phyloP scores from a whole-genome alignment of 805 yeast genomes.

The Saccharomycopsis sp. region DNA sequence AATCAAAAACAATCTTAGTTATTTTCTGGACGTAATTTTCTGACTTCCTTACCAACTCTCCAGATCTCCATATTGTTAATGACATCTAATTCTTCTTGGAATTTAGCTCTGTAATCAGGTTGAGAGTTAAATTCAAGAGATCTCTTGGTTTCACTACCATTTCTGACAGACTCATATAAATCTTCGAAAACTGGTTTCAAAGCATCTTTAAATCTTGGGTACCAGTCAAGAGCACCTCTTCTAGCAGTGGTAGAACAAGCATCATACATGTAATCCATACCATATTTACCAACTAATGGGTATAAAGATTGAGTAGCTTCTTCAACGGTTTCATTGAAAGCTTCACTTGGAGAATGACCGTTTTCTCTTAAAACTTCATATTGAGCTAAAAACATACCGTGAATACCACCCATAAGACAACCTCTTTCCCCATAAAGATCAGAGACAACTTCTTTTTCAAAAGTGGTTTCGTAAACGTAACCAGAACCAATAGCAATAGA shows the following conservation, averaged over 20 bases:
- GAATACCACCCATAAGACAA: slow-evolving; percentile 99
- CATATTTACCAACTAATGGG: slow-evolving; percentile 98
- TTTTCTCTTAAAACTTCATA: slow-evolving; percentile 99
- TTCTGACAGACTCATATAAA: slow-evolving; percentile 87
- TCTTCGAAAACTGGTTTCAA: slow-evolving; percentile 97
- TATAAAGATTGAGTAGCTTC: slow-evolving; percentile 99
- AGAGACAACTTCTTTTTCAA: slow-evolving; percentile 98
- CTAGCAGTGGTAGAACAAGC: slow-evolving; percentile 99
- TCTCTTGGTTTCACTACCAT: slow-evolving; percentile 96
- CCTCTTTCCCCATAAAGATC: slow-evolving; percentile 99
- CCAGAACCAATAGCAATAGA: slow-evolving; percentile 99
- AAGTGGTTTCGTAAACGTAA: slow-evolving; percentile 99
- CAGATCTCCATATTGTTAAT: slow-evolving; percentile 99
- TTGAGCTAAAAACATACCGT: slow-evolving; percentile 99
- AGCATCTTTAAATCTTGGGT: slow-evolving; percentile 97
- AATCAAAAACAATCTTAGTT: slow-evolving; percentile 45
- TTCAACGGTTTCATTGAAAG: slow-evolving; percentile 99
- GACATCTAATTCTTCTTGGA: slow-evolving; percentile 84
- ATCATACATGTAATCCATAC: slow-evolving; percentile 99
- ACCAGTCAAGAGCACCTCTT: slow-evolving; percentile 99
- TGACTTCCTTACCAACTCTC: slow-evolving; percentile 99
- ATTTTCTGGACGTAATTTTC: slow-evolving; percentile 99
- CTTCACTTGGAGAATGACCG: slow-evolving; percentile 99
- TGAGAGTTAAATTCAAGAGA: slow-evolving; percentile 98
- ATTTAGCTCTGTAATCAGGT: slow-evolving; percentile 93